These are phyloP conservation scores for Tetrahymena thermophila DNA, from an alignment of 73 alveolate species.

Conservation along the genomic window DNA sequence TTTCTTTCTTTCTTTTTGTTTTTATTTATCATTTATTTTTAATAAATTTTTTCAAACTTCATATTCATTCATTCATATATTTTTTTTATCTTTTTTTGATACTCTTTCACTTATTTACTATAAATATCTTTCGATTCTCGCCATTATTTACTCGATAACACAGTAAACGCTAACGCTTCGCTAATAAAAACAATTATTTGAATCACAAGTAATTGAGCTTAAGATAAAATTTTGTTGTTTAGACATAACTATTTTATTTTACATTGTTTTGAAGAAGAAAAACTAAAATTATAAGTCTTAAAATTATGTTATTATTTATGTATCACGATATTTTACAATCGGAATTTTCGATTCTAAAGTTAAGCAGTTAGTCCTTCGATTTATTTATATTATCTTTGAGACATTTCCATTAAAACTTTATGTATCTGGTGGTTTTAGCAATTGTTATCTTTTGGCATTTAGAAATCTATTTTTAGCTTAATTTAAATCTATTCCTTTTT, in stretches of 20 bases:
- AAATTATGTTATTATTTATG: background rate
- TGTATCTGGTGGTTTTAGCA: background rate
- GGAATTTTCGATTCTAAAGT: background rate
- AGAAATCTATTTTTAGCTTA: background rate
- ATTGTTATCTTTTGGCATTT: background rate
- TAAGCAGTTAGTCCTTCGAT: background rate
- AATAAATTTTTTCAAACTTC: background rate
- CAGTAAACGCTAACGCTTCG: background rate
- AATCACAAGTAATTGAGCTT: background rate
- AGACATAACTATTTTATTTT: too few species aligned
- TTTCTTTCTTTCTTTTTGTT: too few species aligned
- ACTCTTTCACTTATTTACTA: background rate
- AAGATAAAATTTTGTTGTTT: too few species aligned
- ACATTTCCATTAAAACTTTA: too few species aligned
- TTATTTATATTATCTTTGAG: too few species aligned
- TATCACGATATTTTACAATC: background rate
- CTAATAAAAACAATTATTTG: background rate
- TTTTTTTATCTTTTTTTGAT: background rate
- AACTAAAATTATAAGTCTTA: background rate
- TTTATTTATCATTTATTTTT: too few species aligned
- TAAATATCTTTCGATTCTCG: background rate
- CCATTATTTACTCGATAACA: background rate
- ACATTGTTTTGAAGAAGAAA: too few species aligned
- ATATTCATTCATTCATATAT: too few species aligned
- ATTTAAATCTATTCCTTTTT: too few species aligned